Evolutionary conservation across 805 yeast genomes (phyloP), one percentile per base, ranked within the genome.

Genomic region (Priceomyces medius): DNA sequence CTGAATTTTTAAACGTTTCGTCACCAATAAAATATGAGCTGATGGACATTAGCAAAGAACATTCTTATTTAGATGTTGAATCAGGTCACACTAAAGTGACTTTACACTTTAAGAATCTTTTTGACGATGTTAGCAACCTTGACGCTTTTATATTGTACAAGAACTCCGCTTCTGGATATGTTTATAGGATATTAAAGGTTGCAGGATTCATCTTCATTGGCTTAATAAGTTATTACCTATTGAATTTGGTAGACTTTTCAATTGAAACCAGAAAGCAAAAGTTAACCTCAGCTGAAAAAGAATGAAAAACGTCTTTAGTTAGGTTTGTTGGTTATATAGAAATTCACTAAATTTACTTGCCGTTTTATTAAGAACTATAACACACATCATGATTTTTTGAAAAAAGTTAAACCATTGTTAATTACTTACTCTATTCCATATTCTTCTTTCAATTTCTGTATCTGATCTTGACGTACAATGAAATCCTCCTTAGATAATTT

Each of bases 31-130:
- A 61, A 3, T 65, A 66, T 45, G 58, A 60, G 18, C 55, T 59
- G 3, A 35, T 67, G 20, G 38, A 36, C 1, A 56, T 67, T 14
- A 59, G 58, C n/a, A 48, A 58, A 39, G 74, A 75, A 54, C 61
- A 68, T 40, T 81, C 86, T 3, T 85, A 76, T 61, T 78, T 91
- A 49, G 99, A 91, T 61, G 71, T 83, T 49, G 66, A 79, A 19
- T 64, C 72, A 19, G 97, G 98, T 19, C 95, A 91, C 54, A 80
- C 87, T 13, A 83, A 85, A 48, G 76, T 86, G 10, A 75, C 82
- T 12, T 61, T 89, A 35, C 63, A 63, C 19, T 85, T 71, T 59
- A 58, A 61, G 13, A 83, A 86, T 60, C 54, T 90, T 46, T 75
- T 85, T 41, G 95, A 85, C 59, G 88, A 81, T 43, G 71, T 86